These are phyloP conservation scores for Volvox africanus DNA, from an alignment of 139 green algal genomes.

Conservation along the genomic window DNA sequence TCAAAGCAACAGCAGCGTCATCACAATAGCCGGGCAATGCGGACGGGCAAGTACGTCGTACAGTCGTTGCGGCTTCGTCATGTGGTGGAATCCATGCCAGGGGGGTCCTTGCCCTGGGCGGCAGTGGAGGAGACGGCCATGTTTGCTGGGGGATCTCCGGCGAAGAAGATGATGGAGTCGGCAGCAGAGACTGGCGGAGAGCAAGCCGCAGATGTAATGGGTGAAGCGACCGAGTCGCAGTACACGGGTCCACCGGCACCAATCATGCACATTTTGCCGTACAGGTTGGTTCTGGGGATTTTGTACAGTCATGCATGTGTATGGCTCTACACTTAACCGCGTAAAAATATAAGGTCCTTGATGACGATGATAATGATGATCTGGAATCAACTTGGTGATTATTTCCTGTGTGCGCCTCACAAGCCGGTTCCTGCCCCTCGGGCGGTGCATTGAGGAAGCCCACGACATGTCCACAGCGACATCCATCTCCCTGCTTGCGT, in stretches of 20 bases:
- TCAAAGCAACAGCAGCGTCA: neutral
- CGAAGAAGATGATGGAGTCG: neutral
- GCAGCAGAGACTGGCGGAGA: neutral
- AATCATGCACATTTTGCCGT: constrained; percentile 44
- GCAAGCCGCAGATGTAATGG: neutral
- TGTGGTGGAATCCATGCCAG: constrained; percentile 27
- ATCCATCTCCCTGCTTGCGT: no score
- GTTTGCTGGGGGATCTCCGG: no score
- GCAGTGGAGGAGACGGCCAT: constrained; percentile 17
- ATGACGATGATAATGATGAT: no score
- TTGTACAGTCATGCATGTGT: no score
- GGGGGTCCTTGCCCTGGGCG: constrained; percentile 5
- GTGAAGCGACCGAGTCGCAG: neutral
- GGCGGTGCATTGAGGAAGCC: no score
- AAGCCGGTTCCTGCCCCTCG: no score
- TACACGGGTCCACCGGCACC: constrained; percentile 1
- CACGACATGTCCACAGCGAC: no score
- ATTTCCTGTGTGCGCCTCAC: no score
- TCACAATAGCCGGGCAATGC: neutral
- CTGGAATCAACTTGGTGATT: no score
- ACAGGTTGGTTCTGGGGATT: neutral
- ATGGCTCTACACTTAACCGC: no score
- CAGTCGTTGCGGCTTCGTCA: neutral
- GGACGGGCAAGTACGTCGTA: neutral
- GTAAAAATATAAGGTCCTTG: no score